phyloP scores from a whole-genome alignment of 1,284 basidiomycete species.

The Exsudoporus floridanus region DNA sequence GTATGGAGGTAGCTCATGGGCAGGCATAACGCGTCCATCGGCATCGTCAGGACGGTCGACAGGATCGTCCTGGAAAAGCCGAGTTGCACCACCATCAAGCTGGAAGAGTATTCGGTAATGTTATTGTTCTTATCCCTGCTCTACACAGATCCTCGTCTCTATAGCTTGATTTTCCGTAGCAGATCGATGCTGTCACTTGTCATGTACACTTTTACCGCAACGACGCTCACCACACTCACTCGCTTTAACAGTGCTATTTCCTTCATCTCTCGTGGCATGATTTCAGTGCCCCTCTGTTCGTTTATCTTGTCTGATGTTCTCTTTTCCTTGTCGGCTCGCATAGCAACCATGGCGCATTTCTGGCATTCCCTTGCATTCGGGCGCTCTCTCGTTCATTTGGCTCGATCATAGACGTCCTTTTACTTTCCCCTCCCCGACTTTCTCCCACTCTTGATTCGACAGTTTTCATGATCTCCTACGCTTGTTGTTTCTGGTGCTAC shows the following conservation, averaged over 20 bases:
- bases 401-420: not conserved
- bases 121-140: not conserved
- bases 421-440: not conserved
- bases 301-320: not conserved
- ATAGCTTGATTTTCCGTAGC: too few species aligned
- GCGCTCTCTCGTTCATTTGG: not conserved
- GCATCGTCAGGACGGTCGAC: not conserved
- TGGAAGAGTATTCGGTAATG: slow-evolving; percentile 29
- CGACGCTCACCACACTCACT: not conserved
- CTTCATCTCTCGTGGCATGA: slow-evolving; percentile 8
- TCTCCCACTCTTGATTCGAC: too few species aligned
- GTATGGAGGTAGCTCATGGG: slow-evolving; percentile 22
- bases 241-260: slow-evolving; percentile 5
- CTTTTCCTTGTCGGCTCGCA: not conserved
- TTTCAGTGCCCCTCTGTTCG: not conserved
- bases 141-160: not conserved
- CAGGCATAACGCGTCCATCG: slow-evolving; percentile 2
- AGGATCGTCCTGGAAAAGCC: slow-evolving; percentile 14
- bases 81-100: slow-evolving; percentile 11
- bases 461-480: too few species aligned
- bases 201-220: not conserved
- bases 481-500: not conserved
- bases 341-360: not conserved
- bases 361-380: slow-evolving; percentile 20
- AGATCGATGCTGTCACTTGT: not conserved